Conservation (phyloP, 495 filamentous ascomycete species). For the Sordaria brevicollis region DNA sequence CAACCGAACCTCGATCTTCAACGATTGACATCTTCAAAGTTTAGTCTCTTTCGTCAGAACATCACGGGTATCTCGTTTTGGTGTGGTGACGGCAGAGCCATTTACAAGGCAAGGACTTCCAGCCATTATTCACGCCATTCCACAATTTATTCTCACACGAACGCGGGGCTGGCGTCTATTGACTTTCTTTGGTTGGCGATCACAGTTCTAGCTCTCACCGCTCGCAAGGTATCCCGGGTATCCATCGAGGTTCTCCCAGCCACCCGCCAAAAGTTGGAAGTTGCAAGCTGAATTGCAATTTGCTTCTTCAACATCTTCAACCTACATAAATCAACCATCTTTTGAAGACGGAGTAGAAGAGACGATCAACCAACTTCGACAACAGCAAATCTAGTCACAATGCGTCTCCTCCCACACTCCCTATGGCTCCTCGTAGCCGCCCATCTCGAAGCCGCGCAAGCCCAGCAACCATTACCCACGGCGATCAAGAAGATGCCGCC, state of each 20-base stretch:
- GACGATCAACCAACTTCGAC: too few relatives aligned
- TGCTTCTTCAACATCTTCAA: not conserved
- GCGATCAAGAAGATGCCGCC: slow-evolving; percentile 62
- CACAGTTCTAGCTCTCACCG: not conserved
- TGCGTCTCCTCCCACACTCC: slow-evolving; percentile 41
- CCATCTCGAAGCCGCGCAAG: slow-evolving; percentile 16
- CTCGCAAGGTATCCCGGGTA: not conserved
- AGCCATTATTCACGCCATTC: not conserved
- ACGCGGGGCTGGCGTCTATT: not conserved
- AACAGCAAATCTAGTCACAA: slow-evolving; percentile 8
- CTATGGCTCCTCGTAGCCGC: slow-evolving; percentile 37
- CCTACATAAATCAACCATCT: not conserved
- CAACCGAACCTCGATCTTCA: not conserved
- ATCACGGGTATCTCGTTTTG: not conserved
- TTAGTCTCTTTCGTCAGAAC: not conserved
- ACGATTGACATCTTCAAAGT: not conserved
- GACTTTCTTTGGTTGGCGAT: not conserved
- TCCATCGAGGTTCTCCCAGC: not conserved
- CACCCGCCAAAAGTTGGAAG: not conserved
- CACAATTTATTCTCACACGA: not conserved
- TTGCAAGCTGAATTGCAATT: not conserved
- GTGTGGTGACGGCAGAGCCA: not conserved
- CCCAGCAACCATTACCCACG: slow-evolving; percentile 30
- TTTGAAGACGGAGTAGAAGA: too few relatives aligned
- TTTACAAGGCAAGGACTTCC: not conserved